Evolutionary conservation across 1,284 basidiomycete genomes (phyloP).

Genomic region (Tilletia setariae): DNA sequence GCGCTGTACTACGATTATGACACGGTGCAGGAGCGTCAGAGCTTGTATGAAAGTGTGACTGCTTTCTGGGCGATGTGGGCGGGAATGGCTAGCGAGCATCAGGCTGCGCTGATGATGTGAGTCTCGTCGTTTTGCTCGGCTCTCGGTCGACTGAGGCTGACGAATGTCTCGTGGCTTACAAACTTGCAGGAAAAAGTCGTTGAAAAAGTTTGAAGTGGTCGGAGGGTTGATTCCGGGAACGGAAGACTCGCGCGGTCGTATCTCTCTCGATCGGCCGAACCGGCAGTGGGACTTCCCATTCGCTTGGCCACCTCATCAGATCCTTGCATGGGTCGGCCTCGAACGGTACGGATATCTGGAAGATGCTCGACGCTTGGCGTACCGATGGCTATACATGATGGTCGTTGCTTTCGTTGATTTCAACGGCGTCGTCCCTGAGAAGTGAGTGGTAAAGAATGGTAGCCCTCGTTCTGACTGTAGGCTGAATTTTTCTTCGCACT

Average conservation of each 20-base stretch:
- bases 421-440: constrained; percentile 95
- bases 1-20: constrained; percentile 96
- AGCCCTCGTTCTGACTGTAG: too few species aligned
- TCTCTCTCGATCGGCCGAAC: constrained; percentile 93
- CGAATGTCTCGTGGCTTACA: constrained; percentile 14
- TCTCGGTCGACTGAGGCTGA: not conserved
- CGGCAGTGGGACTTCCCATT: constrained; percentile 78
- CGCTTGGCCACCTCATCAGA: constrained; percentile 71
- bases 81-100: constrained; percentile 89
- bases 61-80: constrained; percentile 96
- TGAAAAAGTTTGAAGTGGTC: constrained; percentile 92
- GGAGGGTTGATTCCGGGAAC: constrained; percentile 96
- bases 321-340: constrained; percentile 90
- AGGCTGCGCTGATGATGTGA: constrained; percentile 85
- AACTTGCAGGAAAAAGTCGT: constrained; percentile 66
- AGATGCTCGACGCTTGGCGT: constrained; percentile 86
- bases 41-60: constrained; percentile 90
- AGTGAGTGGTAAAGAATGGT: constrained; percentile 57
- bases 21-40: constrained; percentile 81
- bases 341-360: constrained; percentile 93
- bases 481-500: too few species aligned
- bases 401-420: constrained; percentile 64
- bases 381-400: constrained; percentile 91
- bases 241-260: constrained; percentile 90
- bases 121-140: not conserved